Evolutionary conservation across 2,329 filamentous ascomycete species (phyloP).

Genomic region (Colletotrichum australisinense): DNA sequence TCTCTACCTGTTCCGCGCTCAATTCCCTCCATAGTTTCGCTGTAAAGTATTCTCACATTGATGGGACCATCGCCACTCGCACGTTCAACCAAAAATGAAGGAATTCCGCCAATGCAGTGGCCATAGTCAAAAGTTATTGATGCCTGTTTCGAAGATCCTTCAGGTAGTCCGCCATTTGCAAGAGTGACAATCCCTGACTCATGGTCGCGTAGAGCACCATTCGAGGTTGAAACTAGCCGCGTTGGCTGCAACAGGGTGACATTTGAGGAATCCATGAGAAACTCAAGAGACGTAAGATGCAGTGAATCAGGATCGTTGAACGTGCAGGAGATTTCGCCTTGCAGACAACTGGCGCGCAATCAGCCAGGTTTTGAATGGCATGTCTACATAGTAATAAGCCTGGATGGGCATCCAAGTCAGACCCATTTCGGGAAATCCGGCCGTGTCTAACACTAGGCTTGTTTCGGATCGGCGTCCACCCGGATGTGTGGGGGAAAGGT

Average conservation of each 20-base stretch:
- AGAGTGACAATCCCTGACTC: not conserved
- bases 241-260: not conserved
- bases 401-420: not conserved
- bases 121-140: constrained; percentile 24
- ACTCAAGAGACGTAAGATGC: not conserved
- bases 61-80: not conserved
- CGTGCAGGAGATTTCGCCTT: too few relatives aligned
- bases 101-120: constrained; percentile 12
- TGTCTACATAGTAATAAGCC: too few relatives aligned
- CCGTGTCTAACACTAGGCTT: not conserved
- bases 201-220: not conserved
- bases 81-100: not conserved
- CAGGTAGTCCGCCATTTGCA: not conserved
- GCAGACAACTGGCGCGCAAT: too few relatives aligned
- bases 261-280: not conserved
- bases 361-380: too few relatives aligned
- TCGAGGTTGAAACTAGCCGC: not conserved
- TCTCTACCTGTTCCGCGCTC: constrained; percentile 17
- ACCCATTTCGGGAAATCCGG: constrained; percentile 3
- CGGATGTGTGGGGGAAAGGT: not conserved
- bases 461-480: not conserved
- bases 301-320: too few relatives aligned
- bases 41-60: not conserved
- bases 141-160: not conserved
- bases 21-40: constrained; percentile 11